Evolutionary conservation across 2,329 filamentous ascomycete species (phyloP), one percentile per base, ranked within the genome.

Genomic region (Rhexocercosporidium sp.): DNA sequence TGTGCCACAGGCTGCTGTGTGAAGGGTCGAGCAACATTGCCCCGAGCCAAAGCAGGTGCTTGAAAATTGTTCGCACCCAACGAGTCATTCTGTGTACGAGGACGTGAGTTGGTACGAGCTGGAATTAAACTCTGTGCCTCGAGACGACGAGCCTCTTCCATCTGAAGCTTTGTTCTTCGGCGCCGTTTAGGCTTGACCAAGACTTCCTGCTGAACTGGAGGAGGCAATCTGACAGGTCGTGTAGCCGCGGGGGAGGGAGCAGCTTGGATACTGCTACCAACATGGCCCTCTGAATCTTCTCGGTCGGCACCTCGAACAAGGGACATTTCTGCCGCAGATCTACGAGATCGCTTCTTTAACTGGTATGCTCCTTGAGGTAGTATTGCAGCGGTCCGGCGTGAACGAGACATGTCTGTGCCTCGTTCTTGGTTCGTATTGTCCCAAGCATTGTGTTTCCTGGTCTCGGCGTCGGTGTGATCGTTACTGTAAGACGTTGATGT

Each of bases 401-500:
- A 57, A 37, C 54, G 54, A 22, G n/a, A 39, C 20, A 22, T 37
- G n/a, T 25, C 34, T 16, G 34, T 11, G 27, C 31, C 54, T 20
- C 22, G 34, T 37, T 16, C n/a, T 6, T 44, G 41, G n/a, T 44
- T 12, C n/a, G 16, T 20, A 44, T 44, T 16, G 41, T 7, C 4
- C 41, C 14, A 20, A 44, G 18, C 29, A 20, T 37, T 34, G 12
- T 57, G 31, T 27, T 11, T 62, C 7, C 46, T 14, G n/a, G 46
- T 16, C 34, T 57, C 54, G 20, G 20, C 34, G 25, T 57, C 54
- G 1, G 54, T 57, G 49, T 53, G 49, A 18, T 53, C 59, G 18
- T 53, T 62, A 20, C 61, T 64, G 37, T 44, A 64, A 25, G 61
- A 56, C 3, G 61, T 64, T 18, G 61, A 66, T n/a, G 60, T 37